A percentile compares a stretch with the other conserved stretches of the same genome.
Conservation (phyloP, 768 basidiomycete genomes). For the Termitomyces heimii region DNA sequence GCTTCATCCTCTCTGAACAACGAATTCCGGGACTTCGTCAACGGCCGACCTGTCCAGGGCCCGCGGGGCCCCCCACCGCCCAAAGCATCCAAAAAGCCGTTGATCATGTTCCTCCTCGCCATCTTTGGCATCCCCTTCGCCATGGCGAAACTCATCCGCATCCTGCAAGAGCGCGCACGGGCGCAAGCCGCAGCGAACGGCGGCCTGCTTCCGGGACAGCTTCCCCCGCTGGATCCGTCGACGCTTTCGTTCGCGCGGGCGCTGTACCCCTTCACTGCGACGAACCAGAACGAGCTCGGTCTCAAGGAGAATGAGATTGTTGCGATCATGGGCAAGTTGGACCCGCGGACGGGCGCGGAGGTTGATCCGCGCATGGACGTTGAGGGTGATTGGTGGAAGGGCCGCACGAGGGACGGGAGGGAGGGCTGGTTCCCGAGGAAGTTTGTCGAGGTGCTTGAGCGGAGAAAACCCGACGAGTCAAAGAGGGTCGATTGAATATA, state of each 20-base stretch:
- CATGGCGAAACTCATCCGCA: conserved; percentile 84
- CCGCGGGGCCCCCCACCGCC: conserved; percentile 36
- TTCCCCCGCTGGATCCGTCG: conserved; percentile 71
- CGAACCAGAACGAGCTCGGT: conserved; percentile 70
- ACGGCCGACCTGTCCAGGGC: conserved; percentile 53
- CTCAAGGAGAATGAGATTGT: conserved; percentile 91
- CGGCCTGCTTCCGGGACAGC: conserved; percentile 29
- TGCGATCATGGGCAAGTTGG: conserved; percentile 80
- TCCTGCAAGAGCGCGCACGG: conserved; percentile 62
- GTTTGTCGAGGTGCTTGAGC: conserved; percentile 73
- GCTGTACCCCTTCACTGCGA: conserved; percentile 69
- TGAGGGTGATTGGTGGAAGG: conserved; percentile 90
- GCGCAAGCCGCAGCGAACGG: conserved; percentile 37
- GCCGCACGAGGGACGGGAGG: conserved; percentile 84
- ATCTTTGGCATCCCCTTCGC: conserved; percentile 90
- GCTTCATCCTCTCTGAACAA: conserved; percentile 31
- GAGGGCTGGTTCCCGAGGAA: conserved; percentile 94
- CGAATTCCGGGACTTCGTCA: conserved; percentile 76
- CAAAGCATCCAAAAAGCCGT: conserved; percentile 80
- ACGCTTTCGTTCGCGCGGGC: conserved; percentile 81
- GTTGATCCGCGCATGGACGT: conserved; percentile 60
- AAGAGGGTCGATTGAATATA: conserved; percentile 16
- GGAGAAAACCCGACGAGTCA: conserved; percentile 23
- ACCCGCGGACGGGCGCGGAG: conserved; percentile 60
- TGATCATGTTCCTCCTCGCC: conserved; percentile 90